Evolutionary conservation across 371 early-diverging fungal species (phyloP).

Genomic region (Batkoa obscura): DNA sequence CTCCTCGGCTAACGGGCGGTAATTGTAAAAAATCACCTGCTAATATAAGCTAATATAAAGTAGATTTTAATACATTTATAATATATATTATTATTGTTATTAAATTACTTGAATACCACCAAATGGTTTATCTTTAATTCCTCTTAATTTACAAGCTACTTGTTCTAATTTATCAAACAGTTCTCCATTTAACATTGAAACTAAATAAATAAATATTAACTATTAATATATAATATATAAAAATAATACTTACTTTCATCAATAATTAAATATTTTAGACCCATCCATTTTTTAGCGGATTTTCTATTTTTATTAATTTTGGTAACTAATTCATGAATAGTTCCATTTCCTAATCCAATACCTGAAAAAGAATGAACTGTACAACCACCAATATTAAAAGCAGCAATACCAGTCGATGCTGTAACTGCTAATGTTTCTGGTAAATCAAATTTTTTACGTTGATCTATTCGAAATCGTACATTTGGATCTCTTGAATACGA

Average conservation of each 20-base stretch:
- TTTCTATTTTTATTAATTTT: neutral
- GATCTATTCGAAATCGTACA: neutral
- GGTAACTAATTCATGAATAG: neutral
- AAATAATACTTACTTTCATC: conserved; percentile 50
- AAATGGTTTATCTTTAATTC: conserved; percentile 32
- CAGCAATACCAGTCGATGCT: conserved; percentile 12
- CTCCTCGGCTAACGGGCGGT: conserved; percentile 48
- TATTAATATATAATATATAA: neutral
- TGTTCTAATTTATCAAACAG: conserved; percentile 63
- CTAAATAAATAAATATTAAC: conserved; percentile 20
- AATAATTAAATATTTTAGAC: conserved; percentile 33
- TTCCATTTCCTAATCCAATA: conserved; percentile 15
- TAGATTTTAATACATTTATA: no score
- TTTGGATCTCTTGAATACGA: no score
- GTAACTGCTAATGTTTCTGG: neutral
- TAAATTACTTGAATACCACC: conserved; percentile 68
- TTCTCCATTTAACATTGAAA: conserved; percentile 71
- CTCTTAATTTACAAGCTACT: conserved; percentile 38
- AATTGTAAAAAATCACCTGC: conserved; percentile 86
- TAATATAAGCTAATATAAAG: conserved; percentile 33
- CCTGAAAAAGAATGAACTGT: conserved; percentile 39
- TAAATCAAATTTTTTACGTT: neutral
- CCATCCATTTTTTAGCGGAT: conserved; percentile 11
- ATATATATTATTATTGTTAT: neutral
- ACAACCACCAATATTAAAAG: conserved; percentile 24